Evolutionary conservation across 805 yeast genomes (phyloP).

Genomic region (Blastobotrys mokoenaii): DNA sequence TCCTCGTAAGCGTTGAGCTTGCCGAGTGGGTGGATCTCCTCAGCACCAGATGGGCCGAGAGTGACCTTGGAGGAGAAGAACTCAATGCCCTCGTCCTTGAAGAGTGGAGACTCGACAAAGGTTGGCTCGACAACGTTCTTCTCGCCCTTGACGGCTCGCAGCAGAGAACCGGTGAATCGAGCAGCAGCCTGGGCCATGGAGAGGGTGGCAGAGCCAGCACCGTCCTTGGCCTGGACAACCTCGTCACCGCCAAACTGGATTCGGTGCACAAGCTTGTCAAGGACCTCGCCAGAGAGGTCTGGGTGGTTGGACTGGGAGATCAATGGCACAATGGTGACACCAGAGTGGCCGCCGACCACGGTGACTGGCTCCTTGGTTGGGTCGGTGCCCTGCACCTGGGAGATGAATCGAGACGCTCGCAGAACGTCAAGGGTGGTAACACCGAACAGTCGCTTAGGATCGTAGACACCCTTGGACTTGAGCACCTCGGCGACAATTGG

Average conservation of each 20-base stretch:
- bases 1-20: conserved; percentile 74
- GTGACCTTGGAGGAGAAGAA: conserved; percentile 69
- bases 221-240: conserved; percentile 90
- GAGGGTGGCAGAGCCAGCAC: conserved; percentile 89
- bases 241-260: conserved; percentile 97
- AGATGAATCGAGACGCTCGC: conserved; percentile 73
- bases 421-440: conserved; percentile 84
- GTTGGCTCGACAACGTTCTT: conserved; percentile 40
- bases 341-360: conserved; percentile 93
- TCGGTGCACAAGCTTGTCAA: conserved; percentile 70
- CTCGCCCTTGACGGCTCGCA: conserved; percentile 34
- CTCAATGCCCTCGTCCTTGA: conserved; percentile 59
- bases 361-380: conserved; percentile 50
- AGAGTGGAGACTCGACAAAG: no score
- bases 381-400: conserved; percentile 41
- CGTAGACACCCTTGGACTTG: conserved; percentile 54
- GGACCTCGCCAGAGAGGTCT: conserved; percentile 30
- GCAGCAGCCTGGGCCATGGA: conserved; percentile 95
- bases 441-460: conserved; percentile 72
- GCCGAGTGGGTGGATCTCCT: conserved; percentile 50
- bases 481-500: conserved; percentile 81
- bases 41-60: conserved; percentile 67
- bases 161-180: conserved; percentile 58
- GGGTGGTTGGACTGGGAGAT: conserved; percentile 39
- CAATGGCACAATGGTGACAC: conserved; percentile 87